A percentile compares a stretch with the other conserved stretches of the same genome.
Evolutionary conservation across 257 asterid genomes (phyloP).

Genomic region (Solanum chilense): DNA sequence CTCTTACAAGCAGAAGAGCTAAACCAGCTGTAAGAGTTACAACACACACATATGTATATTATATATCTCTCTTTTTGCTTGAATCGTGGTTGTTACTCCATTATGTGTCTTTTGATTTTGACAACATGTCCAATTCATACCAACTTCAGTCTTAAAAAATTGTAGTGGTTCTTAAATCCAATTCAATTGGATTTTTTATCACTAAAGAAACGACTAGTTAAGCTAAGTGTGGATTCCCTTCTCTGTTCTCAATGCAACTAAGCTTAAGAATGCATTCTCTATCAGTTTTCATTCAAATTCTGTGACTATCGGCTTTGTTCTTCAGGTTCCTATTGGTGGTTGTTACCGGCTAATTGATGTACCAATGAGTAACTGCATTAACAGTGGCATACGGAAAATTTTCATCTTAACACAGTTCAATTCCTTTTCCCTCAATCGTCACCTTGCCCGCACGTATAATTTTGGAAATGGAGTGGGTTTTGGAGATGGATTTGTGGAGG

Average conservation of each 20-base stretch:
- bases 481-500: conserved; percentile 99
- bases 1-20: conserved; percentile 84
- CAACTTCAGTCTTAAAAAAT: neutral
- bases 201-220: neutral
- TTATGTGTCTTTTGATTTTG: neutral
- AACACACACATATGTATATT: neutral
- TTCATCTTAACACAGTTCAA: conserved; percentile 93
- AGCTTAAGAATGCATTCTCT: neutral
- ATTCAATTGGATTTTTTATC: neutral
- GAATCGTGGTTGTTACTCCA: neutral
- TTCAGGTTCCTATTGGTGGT: conserved; percentile 93
- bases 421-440: conserved; percentile 90
- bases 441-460: conserved; percentile 71
- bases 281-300: neutral
- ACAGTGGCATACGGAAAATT: conserved; percentile 83
- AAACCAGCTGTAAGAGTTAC: conserved; percentile 80
- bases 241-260: neutral
- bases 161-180: neutral
- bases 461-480: conserved; percentile 72
- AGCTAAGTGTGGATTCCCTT: neutral
- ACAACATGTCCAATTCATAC: neutral
- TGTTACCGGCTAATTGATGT: conserved; percentile 90
- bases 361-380: conserved; percentile 96
- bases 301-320: neutral
- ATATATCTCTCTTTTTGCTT: neutral